Conservation (phyloP, 805 yeast species). For the Candida boidinii region DNA sequence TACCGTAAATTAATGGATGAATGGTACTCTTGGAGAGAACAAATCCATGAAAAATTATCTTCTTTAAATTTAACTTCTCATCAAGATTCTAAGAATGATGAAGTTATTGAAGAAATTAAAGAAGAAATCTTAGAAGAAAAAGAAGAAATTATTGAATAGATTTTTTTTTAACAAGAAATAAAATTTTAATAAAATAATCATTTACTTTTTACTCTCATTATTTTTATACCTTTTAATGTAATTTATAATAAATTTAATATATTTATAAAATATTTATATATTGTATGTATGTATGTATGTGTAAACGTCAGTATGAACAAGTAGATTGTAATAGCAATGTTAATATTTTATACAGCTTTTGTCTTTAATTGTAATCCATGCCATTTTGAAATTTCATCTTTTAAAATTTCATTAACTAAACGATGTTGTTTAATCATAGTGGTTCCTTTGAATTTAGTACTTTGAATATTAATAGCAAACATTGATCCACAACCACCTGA, state of each 20-base stretch:
- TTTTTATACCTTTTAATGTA: not conserved
- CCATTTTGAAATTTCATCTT: constrained; percentile 86
- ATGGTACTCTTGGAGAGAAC: constrained; percentile 75
- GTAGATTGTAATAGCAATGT: not conserved
- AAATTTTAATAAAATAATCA: not conserved
- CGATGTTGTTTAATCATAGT: constrained; percentile 89
- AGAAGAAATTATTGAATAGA: constrained; percentile 54
- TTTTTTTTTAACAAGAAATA: not conserved
- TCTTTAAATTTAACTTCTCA: constrained; percentile 38
- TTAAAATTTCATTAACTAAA: constrained; percentile 70
- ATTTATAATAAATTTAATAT: not conserved
- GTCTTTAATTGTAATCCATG: constrained; percentile 90
- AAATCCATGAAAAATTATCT: constrained; percentile 37
- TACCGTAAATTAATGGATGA: constrained; percentile 77
- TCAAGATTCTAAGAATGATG: constrained; percentile 38
- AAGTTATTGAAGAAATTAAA: constrained; percentile 67
- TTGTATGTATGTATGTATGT: not conserved
- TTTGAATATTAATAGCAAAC: constrained; percentile 80
- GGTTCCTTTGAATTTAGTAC: constrained; percentile 67
- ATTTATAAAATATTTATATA: not conserved
- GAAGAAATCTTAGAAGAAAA: constrained; percentile 67
- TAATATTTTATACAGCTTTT: constrained; percentile 30
- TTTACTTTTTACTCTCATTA: not conserved
- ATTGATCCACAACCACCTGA: constrained; percentile 98
- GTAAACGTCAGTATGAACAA: not conserved